Evolutionary conservation across 192 early-diverging fungal genomes (phyloP), one percentile per base, ranked within the genome.

Genomic region (Haplosporangium gracile): DNA sequence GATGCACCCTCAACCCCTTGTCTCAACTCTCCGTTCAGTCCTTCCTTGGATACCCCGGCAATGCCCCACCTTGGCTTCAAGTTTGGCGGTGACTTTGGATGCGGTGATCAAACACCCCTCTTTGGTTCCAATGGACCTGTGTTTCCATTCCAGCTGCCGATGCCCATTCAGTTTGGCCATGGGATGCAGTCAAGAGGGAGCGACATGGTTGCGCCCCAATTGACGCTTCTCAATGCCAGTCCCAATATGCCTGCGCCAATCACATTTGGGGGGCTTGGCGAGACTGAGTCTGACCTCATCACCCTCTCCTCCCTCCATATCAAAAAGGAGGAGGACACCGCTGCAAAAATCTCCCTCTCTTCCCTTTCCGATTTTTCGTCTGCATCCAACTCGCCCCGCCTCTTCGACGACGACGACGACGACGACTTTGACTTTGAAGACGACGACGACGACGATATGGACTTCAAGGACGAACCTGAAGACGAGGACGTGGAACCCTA

Each of bases 1-100:
- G 63, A 78, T 39, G 63, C 76, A 20, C 82, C 82, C 24, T 77
- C 72, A n/a, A 39, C 82, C 26, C 55, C 82, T 4, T 83, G 75
- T 38, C 71, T 82, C 76, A 70, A 74, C 43, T 78, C 82, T 3
- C 82, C 82, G 1, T 83, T 75, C 77, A 65, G 60, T 65, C 60
- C 60, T 11, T 26, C 60, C 29, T 32, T 65, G 60, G 60, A 65
- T 32, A 65, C 60, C 13, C 60, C 60, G 9, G 82, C 78, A 51
- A 78, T 77, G 20, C 76, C 82, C 4, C 74, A 78, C 40, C 68
- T 78, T n/a, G 63, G n/a, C 32, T 83, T 83, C 34, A 77, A 60
- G 32, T 15, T 55, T 4, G 60, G 38, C 2, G 24, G 34, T 51
- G 72, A 76, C 29, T 38, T 22, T 39, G 60, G 71, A 20, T 68